Base-by-base conservation (phyloP, 1,284 basidiomycete genomes). In the Ceratobasidium sp. region DNA sequence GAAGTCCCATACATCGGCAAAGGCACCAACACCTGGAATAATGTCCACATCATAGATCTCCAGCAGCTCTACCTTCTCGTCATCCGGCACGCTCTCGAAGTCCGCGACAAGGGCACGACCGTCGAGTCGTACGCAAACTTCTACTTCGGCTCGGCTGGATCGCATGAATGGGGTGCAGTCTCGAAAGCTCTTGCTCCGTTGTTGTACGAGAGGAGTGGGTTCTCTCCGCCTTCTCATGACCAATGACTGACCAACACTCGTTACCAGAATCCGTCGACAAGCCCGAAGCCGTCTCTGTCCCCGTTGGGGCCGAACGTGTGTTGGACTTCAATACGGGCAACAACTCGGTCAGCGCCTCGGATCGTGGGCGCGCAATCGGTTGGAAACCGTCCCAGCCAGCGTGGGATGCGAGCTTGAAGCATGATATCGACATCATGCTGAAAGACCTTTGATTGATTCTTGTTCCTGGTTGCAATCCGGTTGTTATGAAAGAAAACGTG, bases 1-100 rank as follows among this genome's bases (percentile, higher is more conserved):
- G 76, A 79, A 58, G 80, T 80, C 0, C 80, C 80, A 59, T 78
- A 80, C 68, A 76, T 82, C 43, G 83, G 82, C 48, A 76, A 81
- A 58, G 83, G 83, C 65, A 76, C 78, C 75, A 81, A 79, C 74
- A 75, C 78, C 29, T 80, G 79, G 79, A 64, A 77, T 74, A 63
- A 63, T 39, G 78, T 79, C 14, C 78, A 79, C 59, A 78, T 79
- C 46, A 51, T 71, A 27, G 78, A 79, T 51, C 71, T 77, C 24
- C 74, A 75, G n/a, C 75, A 78, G 9, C 76, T 79, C 22, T 79
- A 78, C 64, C 48, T 76, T 11, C 74, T 78, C 39, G 76, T 79
- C 9, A 77, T 78, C 71, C 74, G 78, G 51, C 66, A 75, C 13
- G 75, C 78, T 4, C 73, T 78, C 59, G 29, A 41, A 8, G 43